phyloP scores from a whole-genome alignment of 2,329 filamentous ascomycete genomes.

The Hymenoscyphus repandus region DNA sequence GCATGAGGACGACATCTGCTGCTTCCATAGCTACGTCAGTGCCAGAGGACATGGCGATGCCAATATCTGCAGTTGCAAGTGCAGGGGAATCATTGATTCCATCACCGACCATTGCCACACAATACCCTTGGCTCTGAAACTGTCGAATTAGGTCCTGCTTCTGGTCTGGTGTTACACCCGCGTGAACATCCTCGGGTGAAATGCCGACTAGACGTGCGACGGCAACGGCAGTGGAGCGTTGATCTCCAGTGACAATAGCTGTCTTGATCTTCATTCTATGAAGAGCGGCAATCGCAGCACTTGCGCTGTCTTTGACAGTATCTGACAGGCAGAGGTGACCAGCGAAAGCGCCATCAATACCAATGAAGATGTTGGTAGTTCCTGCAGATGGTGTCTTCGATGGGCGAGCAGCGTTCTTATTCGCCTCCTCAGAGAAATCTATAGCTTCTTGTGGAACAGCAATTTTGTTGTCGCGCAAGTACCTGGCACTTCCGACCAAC shows the following conservation, averaged over 20 bases:
- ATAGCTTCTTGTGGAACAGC: conserved; percentile 59
- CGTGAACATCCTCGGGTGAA: conserved; percentile 66
- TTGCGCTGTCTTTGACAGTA: conserved; percentile 83
- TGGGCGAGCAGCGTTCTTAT: conserved; percentile 37
- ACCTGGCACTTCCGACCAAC: conserved; percentile 77
- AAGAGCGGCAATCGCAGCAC: conserved; percentile 74
- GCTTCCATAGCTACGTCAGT: conserved; percentile 98
- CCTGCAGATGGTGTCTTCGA: conserved; percentile 47
- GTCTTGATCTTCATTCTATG: conserved; percentile 80
- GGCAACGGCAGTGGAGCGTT: conserved; percentile 73
- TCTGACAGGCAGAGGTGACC: conserved; percentile 83
- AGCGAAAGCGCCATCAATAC: conserved; percentile 75
- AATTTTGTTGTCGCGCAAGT: conserved; percentile 67
- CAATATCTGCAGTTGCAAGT: conserved; percentile 84
- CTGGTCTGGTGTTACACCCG: conserved; percentile 84
- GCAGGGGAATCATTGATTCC: conserved; percentile 98
- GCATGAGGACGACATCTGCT: conserved; percentile 93
- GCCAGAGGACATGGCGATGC: conserved; percentile 86
- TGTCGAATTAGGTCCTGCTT: conserved; percentile 81
- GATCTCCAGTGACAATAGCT: conserved; percentile 92
- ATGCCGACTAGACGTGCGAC: conserved; percentile 84
- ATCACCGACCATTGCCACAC: conserved; percentile 95
- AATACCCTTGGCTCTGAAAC: conserved; percentile 67
- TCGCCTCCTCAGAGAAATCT: conserved; percentile 56
- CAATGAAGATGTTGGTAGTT: conserved; percentile 86